Evolutionary conservation across 2,329 filamentous ascomycete genomes (phyloP), one percentile per base, ranked within the genome.

Genomic region (Dothistroma septosporum): DNA sequence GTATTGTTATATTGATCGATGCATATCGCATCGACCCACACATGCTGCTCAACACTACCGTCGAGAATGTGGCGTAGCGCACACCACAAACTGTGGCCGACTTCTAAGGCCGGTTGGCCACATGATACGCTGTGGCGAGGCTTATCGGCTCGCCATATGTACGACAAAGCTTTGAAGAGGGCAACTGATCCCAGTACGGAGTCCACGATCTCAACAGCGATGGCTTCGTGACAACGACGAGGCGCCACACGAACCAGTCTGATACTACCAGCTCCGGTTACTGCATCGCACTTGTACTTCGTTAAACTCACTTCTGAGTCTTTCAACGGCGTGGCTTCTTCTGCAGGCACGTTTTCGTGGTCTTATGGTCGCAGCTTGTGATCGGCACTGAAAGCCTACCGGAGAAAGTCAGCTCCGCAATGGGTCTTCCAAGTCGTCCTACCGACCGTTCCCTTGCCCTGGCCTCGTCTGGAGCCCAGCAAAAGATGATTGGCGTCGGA

Each of bases 21-120:
- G 57, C 74, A 76, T 1, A 76, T 60, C n/a, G 65, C 69, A 64
- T 76, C 75, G 24, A 75, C 68, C 76, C 74, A 77, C 9, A 77
- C 49, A 4, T 31, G 37, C 37, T 44, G 37, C 12, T 7, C 12
- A 7, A n/a, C 12, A 16, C 12, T 44, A 4, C 8, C 37, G n/a
- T 44, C 12, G 12, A 6, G 37, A n/a, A 44, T 7, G 8, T 44
- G 37, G 7, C 37, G 12, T n/a, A 44, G 12, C 16, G 37, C 37
- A n/a, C 12, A 44, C 12, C 37, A 44, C 16, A 44, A 16, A 44
- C 19, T 44, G 16, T 44, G 37, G 12, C 16, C 37, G 8, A 44
- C 19, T 16, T 44, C 37, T 2, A 44, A n/a, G 12, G 37, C n/a
- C 2, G 37, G 7, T 44, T n/a, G 12, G 37, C 37, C 37, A n/a